phyloP scores from a whole-genome alignment of 352 stramenopile genomes.

The Phytophthora idaei region DNA sequence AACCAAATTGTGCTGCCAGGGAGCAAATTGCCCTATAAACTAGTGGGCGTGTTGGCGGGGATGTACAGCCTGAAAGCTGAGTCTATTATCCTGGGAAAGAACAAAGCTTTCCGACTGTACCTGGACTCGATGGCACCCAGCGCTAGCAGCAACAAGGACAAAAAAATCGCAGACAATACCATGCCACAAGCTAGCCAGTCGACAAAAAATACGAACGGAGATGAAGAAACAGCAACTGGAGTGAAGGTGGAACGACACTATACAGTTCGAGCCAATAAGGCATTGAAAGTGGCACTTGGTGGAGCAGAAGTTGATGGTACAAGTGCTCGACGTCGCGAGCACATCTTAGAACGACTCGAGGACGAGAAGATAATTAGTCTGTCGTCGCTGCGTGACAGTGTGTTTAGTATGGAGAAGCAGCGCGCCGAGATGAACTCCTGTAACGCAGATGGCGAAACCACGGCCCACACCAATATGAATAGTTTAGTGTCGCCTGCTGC shows the following conservation, averaged over 20 bases:
- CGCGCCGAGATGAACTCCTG: constrained; percentile 25
- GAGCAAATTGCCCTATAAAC: constrained; percentile 80
- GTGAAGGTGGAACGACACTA: constrained; percentile 34
- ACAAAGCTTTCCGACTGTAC: constrained; percentile 81
- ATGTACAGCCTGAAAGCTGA: constrained; percentile 79
- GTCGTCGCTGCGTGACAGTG: constrained; percentile 74
- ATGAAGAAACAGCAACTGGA: constrained; percentile 4
- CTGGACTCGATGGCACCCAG: constrained; percentile 38
- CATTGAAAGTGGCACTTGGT: constrained; percentile 65
- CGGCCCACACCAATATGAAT: constrained; percentile 16
- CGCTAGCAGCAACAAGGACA: constrained; percentile 11
- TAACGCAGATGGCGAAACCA: constrained; percentile 14
- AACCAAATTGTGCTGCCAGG: constrained; percentile 75
- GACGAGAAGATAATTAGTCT: constrained; percentile 82
- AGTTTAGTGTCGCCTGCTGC: constrained; percentile 21
- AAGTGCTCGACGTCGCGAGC: constrained; percentile 54
- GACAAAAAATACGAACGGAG: constrained; percentile 11
- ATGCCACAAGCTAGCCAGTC: constrained; percentile 6
- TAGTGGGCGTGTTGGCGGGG: constrained; percentile 66
- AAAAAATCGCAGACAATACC: constrained; percentile 2
- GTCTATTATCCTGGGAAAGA: constrained; percentile 81
- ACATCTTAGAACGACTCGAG: constrained; percentile 66
- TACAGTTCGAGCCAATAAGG: constrained; percentile 55
- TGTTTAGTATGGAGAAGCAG: constrained; percentile 74
- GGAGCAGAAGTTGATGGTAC: constrained; percentile 66